A percentile compares a stretch with the other conserved stretches of the same genome.
phyloP scores from a whole-genome alignment of 176 grass and related monocot species.

The Oryza rufipogon region DNA sequence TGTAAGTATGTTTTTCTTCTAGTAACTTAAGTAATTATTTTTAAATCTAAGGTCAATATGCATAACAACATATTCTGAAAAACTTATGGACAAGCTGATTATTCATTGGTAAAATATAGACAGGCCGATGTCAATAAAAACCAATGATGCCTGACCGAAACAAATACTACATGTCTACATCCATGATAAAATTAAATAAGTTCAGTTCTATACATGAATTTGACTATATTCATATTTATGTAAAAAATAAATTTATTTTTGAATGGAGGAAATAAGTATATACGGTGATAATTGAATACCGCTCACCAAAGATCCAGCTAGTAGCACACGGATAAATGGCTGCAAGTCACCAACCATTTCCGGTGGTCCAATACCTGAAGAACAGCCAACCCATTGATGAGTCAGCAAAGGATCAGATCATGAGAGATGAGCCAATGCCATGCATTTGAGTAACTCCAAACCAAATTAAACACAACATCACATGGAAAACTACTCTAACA shows the following conservation, averaged over 20 bases:
- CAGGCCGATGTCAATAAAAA: too few relatives aligned
- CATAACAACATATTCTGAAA: too few relatives aligned
- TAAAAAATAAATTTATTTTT: too few relatives aligned
- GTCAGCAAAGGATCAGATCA: not conserved
- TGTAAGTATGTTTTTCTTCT: not conserved
- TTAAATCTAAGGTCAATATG: not conserved
- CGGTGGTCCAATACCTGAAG: not conserved
- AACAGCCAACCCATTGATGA: not conserved
- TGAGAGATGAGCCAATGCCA: not conserved
- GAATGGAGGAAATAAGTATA: too few relatives aligned
- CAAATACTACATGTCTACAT: too few relatives aligned
- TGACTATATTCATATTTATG: too few relatives aligned
- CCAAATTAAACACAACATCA: not conserved
- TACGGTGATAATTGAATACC: too few relatives aligned
- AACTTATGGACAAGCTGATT: not conserved
- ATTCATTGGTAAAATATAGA: too few relatives aligned
- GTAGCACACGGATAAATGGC: not conserved
- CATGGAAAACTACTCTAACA: not conserved
- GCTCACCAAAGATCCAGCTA: not conserved
- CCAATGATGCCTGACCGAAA: too few relatives aligned
- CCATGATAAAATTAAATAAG: too few relatives aligned
- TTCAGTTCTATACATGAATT: too few relatives aligned
- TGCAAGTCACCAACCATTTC: not conserved
- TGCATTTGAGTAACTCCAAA: not conserved
- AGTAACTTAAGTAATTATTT: not conserved